Conservation (phyloP, 208 protist genomes). For the Plasmodiophora brassicae region DNA sequence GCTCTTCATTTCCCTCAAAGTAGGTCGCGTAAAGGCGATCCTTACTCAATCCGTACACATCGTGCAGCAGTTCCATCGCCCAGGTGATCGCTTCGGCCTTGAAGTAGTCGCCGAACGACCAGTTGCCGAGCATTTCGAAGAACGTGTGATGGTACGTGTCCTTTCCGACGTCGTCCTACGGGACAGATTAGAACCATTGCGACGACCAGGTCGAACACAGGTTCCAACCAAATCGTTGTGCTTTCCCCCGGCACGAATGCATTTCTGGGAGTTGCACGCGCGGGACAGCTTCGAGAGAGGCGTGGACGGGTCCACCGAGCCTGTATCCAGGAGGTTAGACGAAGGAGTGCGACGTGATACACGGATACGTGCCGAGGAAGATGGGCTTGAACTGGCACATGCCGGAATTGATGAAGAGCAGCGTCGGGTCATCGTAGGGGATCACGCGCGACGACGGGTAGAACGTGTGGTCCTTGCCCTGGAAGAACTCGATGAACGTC, state of each 20-base stretch:
- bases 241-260: slow-evolving; percentile 98
- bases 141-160: slow-evolving; percentile 99
- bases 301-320: slow-evolving; percentile 71
- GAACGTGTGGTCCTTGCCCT: slow-evolving; percentile 78
- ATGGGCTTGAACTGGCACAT: slow-evolving; percentile 92
- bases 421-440: slow-evolving; percentile 91
- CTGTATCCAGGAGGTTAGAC: too few species aligned
- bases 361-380: slow-evolving; percentile 94
- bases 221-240: slow-evolving; percentile 87
- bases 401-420: slow-evolving; percentile 96
- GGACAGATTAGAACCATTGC: not conserved
- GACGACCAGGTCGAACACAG: not conserved
- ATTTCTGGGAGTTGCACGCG: slow-evolving; percentile 94
- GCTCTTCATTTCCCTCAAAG: slow-evolving; percentile 78
- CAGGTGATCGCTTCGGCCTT: slow-evolving; percentile 92
- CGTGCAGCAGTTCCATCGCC: slow-evolving; percentile 92
- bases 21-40: slow-evolving; percentile 96
- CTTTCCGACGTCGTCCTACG: slow-evolving; percentile 91
- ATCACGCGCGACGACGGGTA: slow-evolving; percentile 81
- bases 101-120: slow-evolving; percentile 98
- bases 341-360: too few species aligned
- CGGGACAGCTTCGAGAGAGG: slow-evolving; percentile 83
- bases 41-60: slow-evolving; percentile 76
- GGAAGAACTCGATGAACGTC: slow-evolving; percentile 67
- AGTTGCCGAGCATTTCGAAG: slow-evolving; percentile 99